These are phyloP conservation scores for Rhodomyrtus psidioides DNA, from an alignment of 441 rosid species.

Conservation along the genomic window DNA sequence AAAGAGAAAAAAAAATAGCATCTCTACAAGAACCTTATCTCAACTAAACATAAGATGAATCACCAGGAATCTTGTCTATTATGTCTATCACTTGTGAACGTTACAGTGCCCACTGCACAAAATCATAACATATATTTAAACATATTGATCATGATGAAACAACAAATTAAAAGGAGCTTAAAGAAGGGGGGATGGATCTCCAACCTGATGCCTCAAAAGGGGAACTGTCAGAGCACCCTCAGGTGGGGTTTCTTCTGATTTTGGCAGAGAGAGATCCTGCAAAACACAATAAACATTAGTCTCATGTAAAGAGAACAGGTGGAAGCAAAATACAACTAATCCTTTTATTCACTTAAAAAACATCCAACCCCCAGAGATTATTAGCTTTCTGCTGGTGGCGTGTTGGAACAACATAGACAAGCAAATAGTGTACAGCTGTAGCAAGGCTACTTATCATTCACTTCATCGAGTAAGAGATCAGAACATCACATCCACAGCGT, in stretches of 20 bases:
- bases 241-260: constrained; percentile 70
- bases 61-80: neutral
- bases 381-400: neutral
- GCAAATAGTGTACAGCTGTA: neutral
- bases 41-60: neutral
- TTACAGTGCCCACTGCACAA: neutral
- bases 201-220: constrained; percentile 94
- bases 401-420: neutral
- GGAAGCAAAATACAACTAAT: neutral
- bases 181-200: neutral
- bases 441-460: neutral
- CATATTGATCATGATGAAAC: neutral
- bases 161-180: neutral
- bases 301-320: neutral
- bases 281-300: constrained; percentile 1
- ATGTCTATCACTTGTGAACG: neutral
- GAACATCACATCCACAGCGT: neutral
- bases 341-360: neutral
- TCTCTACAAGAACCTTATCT: neutral
- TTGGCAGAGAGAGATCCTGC: constrained; percentile 83
- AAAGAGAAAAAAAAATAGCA: neutral
- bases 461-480: neutral
- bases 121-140: neutral
- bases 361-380: neutral
- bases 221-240: constrained; percentile 81